Conservation (phyloP, 306 rosid species). For the Acacia melanoxylon region DNA sequence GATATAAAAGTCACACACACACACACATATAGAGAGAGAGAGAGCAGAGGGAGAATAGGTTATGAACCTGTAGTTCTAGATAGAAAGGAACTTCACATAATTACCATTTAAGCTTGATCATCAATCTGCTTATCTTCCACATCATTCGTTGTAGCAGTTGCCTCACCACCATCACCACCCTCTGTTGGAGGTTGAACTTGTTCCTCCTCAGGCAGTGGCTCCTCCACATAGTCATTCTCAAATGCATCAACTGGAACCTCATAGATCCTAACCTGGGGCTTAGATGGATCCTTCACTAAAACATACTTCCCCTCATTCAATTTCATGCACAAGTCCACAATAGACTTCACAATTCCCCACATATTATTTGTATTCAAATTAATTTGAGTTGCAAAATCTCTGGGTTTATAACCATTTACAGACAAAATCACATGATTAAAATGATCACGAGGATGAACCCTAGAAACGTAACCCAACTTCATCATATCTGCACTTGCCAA, state of each 20-base stretch:
- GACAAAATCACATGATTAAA: slow-evolving; percentile 89
- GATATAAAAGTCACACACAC: background rate
- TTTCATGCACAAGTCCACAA: slow-evolving; percentile 96
- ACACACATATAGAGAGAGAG: no score
- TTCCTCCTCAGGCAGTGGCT: slow-evolving; percentile 90
- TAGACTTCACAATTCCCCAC: slow-evolving; percentile 99
- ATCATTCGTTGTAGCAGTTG: slow-evolving; percentile 44
- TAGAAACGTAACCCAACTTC: slow-evolving; percentile 90
- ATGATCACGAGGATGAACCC: slow-evolving; percentile 97
- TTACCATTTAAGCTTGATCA: slow-evolving; percentile 49
- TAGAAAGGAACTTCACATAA: background rate
- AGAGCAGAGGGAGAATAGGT: background rate
- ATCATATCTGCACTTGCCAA: slow-evolving; percentile 84
- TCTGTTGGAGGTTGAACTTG: slow-evolving; percentile 89
- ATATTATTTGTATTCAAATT: slow-evolving; percentile 75
- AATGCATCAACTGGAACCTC: slow-evolving; percentile 89
- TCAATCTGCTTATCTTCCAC: slow-evolving; percentile 56
- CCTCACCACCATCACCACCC: slow-evolving; percentile 59
- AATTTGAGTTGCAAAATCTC: slow-evolving; percentile 79
- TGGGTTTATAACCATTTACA: slow-evolving; percentile 87
- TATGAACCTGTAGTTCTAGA: background rate
- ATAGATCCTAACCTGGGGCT: slow-evolving; percentile 95
- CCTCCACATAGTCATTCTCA: slow-evolving; percentile 95
- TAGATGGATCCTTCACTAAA: slow-evolving; percentile 86
- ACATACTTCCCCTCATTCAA: slow-evolving; percentile 91